Conservation (phyloP, 2,329 filamentous ascomycete genomes). For the Pseudogymnoascus sp. region DNA sequence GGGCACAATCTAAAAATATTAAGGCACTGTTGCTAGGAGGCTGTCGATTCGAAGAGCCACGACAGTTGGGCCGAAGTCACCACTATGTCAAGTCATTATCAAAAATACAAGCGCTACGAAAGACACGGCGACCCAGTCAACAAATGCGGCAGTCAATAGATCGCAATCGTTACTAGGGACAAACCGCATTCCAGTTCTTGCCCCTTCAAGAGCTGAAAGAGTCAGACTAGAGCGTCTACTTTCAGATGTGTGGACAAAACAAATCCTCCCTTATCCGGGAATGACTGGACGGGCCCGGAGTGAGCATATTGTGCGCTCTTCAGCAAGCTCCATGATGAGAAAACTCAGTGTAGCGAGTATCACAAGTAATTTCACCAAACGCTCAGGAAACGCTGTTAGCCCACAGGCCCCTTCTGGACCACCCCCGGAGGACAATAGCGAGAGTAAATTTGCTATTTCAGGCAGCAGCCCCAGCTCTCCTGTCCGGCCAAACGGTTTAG, state of each 20-base stretch:
- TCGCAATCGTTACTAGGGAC: constrained; percentile 74
- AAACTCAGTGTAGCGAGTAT: constrained; percentile 80
- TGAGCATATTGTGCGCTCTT: constrained; percentile 65
- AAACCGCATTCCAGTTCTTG: constrained; percentile 60
- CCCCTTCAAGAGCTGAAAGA: constrained; percentile 67
- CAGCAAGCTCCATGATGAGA: constrained; percentile 79
- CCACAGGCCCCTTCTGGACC: neutral
- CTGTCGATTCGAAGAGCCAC: constrained; percentile 74
- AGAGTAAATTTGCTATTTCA: neutral
- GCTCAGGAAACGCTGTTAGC: constrained; percentile 49
- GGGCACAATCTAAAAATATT: neutral
- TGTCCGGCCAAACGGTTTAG: neutral
- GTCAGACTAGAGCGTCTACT: constrained; percentile 67
- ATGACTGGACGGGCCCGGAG: constrained; percentile 59
- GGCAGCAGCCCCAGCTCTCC: neutral
- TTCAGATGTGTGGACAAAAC: constrained; percentile 75
- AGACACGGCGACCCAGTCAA: constrained; percentile 39
- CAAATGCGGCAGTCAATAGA: constrained; percentile 53
- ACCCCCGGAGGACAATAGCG: neutral
- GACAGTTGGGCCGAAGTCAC: constrained; percentile 60
- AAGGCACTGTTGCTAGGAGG: constrained; percentile 55
- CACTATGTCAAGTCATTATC: constrained; percentile 70
- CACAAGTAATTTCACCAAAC: constrained; percentile 65
- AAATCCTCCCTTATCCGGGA: constrained; percentile 72
- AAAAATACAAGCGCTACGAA: constrained; percentile 72